Base-by-base conservation (phyloP, 176 grass and related monocot genomes). In the Neostapfia colusana region DNA sequence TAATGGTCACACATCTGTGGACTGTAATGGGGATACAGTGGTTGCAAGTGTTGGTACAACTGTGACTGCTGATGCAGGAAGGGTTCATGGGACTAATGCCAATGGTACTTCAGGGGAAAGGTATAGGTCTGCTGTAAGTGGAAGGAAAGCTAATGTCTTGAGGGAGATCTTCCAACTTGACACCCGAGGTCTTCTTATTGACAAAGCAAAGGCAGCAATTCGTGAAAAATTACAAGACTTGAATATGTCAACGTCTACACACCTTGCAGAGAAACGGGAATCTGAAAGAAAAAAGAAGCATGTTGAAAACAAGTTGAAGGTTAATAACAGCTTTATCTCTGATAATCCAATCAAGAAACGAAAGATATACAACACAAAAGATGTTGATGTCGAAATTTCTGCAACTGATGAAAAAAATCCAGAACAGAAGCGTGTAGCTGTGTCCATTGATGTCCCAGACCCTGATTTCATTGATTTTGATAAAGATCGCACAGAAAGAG, bases 391-490 rank as follows among this genome's bases (percentile, higher is more conserved):
- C 28, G 74, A 79, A 75, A 26, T 73, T 73, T 40, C 80, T 27
- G 27, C 26, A 68, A 37, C 39, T 26, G 44, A 84, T 71, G 84
- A 89, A 67, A 72, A 72, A 9, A 83, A 82, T 72, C 56, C 43
- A 71, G 81, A 73, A 72, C 81, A 57, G 64, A 86, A 76, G 66
- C 75, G 78, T 48, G 76, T 86, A 12, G 76, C 81, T 71, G 65
- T 89, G 46, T 86, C 88, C 13, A 97, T 97, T 65, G 89, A 98
- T 89, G 95, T 98, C 38, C 95, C 95, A 49, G 95, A 98, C 65
- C 91, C 95, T 21, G 91, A 98, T 56, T 98, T 98, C 84, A 85
- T 91, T 72, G 95, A 94, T 81, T 98, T 98, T 83, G 91, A 98
- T 67, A 93, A 93, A 74, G 89, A 98, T 81, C 89, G 95, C n/a